Percentiles rank a stretch among this genome's conserved stretches.
Evolutionary conservation across 495 filamentous ascomycete species (phyloP).

Genomic region (Oidiodendron maius): DNA sequence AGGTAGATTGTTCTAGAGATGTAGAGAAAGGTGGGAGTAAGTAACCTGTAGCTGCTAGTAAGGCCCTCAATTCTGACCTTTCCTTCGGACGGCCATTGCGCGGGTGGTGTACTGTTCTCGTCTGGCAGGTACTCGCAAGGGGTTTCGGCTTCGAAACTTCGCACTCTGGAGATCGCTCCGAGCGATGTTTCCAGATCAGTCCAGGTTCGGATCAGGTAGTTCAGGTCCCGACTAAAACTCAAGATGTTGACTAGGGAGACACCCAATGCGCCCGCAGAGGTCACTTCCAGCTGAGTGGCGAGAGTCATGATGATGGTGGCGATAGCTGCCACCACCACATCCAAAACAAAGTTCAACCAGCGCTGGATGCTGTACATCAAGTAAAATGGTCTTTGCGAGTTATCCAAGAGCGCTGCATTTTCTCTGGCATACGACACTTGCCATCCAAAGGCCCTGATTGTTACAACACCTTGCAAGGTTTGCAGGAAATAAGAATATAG

Average conservation of each 20-base stretch:
- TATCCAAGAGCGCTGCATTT: conserved; percentile 38
- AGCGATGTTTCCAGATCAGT: conserved; percentile 52
- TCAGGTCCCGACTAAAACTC: conserved; percentile 34
- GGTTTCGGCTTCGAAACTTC: conserved; percentile 42
- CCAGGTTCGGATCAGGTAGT: conserved; percentile 34
- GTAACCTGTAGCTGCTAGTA: conserved; percentile 21
- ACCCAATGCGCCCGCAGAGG: conserved; percentile 41
- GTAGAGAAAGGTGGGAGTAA: conserved; percentile 44
- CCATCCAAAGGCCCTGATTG: conserved; percentile 41
- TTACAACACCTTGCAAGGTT: conserved; percentile 30
- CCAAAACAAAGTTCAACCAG: conserved; percentile 31
- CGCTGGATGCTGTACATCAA: conserved; percentile 36
- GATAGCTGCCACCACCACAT: conserved; percentile 41
- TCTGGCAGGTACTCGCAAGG: conserved; percentile 26
- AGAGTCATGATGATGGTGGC: conserved; percentile 1
- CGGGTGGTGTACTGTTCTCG: conserved; percentile 27
- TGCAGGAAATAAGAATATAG: conserved; percentile 54
- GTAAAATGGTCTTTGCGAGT: conserved; percentile 50
- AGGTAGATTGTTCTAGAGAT: too few relatives aligned
- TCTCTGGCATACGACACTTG: conserved; percentile 10
- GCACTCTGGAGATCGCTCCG: conserved; percentile 46
- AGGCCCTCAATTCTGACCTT: conserved; percentile 35
- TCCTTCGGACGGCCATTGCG: conserved; percentile 42
- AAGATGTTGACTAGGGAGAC: conserved; percentile 40
- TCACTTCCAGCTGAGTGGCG: background rate